phyloP scores from a whole-genome alignment of 2,329 filamentous ascomycete genomes.

The Penicillium verrucosum region DNA sequence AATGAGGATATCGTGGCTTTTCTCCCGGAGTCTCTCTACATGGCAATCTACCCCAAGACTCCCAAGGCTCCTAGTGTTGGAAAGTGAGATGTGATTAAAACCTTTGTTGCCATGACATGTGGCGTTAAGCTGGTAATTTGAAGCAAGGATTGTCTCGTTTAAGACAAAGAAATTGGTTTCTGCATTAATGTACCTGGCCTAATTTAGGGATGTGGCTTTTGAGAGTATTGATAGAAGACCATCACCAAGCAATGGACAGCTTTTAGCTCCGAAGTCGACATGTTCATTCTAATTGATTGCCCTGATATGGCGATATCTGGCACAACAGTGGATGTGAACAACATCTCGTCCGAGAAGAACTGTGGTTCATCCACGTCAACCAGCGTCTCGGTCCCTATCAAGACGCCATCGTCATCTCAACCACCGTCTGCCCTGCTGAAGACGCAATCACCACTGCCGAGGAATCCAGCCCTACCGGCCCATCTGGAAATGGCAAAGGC shows the following conservation, averaged over 20 bases:
- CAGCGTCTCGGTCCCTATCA: not conserved
- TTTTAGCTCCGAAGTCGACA: not conserved
- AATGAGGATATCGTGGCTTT: not conserved
- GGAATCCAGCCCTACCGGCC: not conserved
- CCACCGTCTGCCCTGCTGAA: slow-evolving; percentile 21
- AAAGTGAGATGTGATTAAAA: not conserved
- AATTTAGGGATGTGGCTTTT: not conserved
- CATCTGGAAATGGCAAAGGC: not conserved
- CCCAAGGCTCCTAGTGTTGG: not conserved
- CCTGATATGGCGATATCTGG: not conserved
- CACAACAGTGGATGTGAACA: not conserved
- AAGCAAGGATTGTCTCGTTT: not conserved
- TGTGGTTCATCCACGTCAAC: not conserved
- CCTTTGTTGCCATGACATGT: not conserved
- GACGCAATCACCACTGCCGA: not conserved
- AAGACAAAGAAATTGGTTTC: not conserved
- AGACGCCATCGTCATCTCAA: slow-evolving; percentile 15
- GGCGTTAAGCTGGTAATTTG: slow-evolving; percentile 2
- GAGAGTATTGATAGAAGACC: not conserved
- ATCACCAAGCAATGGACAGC: slow-evolving; percentile 1
- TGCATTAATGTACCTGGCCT: not conserved
- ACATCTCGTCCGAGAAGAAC: not conserved
- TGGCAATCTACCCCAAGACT: not conserved
- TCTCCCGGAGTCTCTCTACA: not conserved
- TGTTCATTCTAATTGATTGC: not conserved